These are phyloP conservation scores for Dipsacomyces acuminosporus DNA, from an alignment of 371 early-diverging fungal genomes.

Conservation along the genomic window DNA sequence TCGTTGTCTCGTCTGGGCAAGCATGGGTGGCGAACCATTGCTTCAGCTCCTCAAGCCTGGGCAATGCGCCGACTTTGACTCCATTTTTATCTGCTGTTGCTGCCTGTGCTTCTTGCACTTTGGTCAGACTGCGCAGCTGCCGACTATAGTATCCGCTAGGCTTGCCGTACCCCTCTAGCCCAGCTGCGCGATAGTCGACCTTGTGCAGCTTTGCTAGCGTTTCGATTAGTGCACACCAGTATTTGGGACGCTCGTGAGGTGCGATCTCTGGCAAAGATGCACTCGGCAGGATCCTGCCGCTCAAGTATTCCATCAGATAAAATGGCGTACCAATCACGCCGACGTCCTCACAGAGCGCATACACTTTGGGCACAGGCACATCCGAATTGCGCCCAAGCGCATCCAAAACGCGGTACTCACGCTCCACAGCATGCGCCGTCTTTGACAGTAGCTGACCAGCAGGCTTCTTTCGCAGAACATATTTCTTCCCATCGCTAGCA, in stretches of 20 bases:
- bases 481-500: slow-evolving; percentile 49
- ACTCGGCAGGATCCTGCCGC: slow-evolving; percentile 80
- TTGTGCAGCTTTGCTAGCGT: slow-evolving; percentile 76
- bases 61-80: slow-evolving; percentile 59
- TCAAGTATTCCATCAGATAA: slow-evolving; percentile 89
- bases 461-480: slow-evolving; percentile 90
- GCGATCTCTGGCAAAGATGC: slow-evolving; percentile 54
- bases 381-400: slow-evolving; percentile 66
- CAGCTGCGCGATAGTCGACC: slow-evolving; percentile 60
- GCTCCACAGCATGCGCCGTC: slow-evolving; percentile 89
- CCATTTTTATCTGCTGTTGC: slow-evolving; percentile 57
- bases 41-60: slow-evolving; percentile 62
- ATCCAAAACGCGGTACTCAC: slow-evolving; percentile 76
- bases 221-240: slow-evolving; percentile 56
- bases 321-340: slow-evolving; percentile 84
- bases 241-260: slow-evolving; percentile 54
- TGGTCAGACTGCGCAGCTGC: slow-evolving; percentile 68
- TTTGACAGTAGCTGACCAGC: slow-evolving; percentile 76
- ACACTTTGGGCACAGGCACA: slow-evolving; percentile 87
- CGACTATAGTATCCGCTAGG: slow-evolving; percentile 72
- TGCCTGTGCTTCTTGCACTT: slow-evolving; percentile 66
- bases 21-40: slow-evolving; percentile 67
- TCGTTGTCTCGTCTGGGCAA: slow-evolving; percentile 66
- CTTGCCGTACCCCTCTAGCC: slow-evolving; percentile 67
- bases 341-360: slow-evolving; percentile 73